phyloP scores from a whole-genome alignment of 2,329 filamentous ascomycete genomes.

The Apiospora kogelbergensis region DNA sequence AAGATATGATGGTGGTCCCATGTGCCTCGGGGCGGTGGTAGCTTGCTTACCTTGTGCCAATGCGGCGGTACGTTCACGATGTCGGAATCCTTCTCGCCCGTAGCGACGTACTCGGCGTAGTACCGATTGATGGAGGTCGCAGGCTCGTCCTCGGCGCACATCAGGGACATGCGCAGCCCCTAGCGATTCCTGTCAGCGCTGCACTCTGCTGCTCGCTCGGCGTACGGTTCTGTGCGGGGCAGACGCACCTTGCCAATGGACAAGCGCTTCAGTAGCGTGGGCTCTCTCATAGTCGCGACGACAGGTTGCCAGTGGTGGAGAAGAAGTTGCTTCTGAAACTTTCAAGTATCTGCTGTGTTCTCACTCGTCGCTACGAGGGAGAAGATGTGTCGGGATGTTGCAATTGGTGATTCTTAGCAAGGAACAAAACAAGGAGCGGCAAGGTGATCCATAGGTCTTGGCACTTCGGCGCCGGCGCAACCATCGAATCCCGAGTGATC shows the following conservation, averaged over 20 bases:
- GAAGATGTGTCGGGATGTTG: not conserved
- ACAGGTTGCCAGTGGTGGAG: not conserved
- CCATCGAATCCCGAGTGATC: not conserved
- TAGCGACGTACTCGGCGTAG: not conserved
- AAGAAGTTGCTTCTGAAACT: not conserved
- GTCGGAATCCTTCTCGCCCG: not conserved
- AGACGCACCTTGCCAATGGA: not conserved
- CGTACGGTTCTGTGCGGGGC: not conserved
- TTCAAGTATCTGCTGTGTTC: too few relatives aligned
- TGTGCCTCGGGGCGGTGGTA: not conserved
- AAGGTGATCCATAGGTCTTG: not conserved
- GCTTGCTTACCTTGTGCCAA: not conserved
- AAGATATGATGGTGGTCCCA: not conserved
- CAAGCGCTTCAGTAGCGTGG: not conserved
- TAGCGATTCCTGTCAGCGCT: not conserved
- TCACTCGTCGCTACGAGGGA: too few relatives aligned
- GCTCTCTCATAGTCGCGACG: not conserved
- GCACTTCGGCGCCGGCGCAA: not conserved
- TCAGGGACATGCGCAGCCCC: not conserved
- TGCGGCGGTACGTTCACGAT: not conserved
- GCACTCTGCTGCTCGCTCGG: not conserved
- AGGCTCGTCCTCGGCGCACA: not conserved
- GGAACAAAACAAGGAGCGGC: not conserved
- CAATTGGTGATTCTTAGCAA: not conserved
- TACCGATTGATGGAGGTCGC: not conserved